Evolutionary conservation across 345 rosid genomes (phyloP).

Genomic region (Toxicodendron radicans): DNA sequence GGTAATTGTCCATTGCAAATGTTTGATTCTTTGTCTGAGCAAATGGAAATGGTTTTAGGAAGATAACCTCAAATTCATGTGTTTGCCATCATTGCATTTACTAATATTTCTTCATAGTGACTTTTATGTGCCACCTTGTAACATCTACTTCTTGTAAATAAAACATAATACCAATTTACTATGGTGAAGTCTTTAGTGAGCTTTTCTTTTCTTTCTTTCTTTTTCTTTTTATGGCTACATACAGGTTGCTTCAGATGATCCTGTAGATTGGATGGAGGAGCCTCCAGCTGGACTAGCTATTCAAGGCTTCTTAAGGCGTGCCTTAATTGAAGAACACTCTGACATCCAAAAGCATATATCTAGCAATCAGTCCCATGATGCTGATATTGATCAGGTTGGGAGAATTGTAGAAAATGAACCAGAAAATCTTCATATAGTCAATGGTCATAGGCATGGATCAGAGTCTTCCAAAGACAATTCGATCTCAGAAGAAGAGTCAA

Average conservation of each 20-base stretch:
- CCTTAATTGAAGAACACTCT: constrained; percentile 67
- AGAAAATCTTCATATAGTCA: constrained; percentile 40
- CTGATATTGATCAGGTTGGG: constrained; percentile 34
- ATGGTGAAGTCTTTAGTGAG: neutral
- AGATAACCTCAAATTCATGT: constrained; percentile 6
- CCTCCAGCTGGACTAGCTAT: constrained; percentile 85
- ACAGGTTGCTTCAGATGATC: constrained; percentile 77
- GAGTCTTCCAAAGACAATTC: constrained; percentile 38
- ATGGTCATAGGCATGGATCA: constrained; percentile 37
- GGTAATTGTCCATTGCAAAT: constrained; percentile 35
- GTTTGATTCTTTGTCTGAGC: neutral
- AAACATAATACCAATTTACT: neutral
- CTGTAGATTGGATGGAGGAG: constrained; percentile 86
- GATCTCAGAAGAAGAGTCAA: constrained; percentile 33
- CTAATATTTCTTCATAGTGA: neutral
- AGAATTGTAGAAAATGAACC: constrained; percentile 34
- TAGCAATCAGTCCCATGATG: constrained; percentile 28
- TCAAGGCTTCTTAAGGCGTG: constrained; percentile 82
- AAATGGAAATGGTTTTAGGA: constrained; percentile 9
- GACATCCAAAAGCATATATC: constrained; percentile 64
- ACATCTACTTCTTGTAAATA: neutral
- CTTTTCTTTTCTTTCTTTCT: constrained; percentile 19
- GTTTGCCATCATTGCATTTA: neutral
- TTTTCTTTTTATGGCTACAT: constrained; percentile 4
- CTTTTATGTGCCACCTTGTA: constrained; percentile 5